Conservation (phyloP, 805 yeast genomes). For the Barnettozyma siamensis region DNA sequence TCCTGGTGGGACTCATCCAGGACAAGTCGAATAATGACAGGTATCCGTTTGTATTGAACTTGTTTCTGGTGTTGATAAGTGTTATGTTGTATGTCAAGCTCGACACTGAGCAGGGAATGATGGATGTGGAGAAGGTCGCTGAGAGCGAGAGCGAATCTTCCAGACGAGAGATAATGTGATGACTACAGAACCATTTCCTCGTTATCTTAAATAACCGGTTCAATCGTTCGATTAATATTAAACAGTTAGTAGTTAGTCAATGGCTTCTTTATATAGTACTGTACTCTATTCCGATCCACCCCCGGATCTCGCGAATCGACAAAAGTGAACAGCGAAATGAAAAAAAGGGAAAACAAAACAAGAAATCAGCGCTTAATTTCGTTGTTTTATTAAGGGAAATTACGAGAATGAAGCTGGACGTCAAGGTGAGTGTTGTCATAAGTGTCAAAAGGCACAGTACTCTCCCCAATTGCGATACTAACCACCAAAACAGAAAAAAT, state of each 20-base stretch:
- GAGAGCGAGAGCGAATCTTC: too few species aligned
- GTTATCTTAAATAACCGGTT: too few species aligned
- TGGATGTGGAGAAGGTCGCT: conserved; percentile 13
- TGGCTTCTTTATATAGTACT: too few species aligned
- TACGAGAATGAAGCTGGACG: conserved; percentile 24
- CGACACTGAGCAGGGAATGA: conserved; percentile 31
- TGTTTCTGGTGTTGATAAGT: conserved; percentile 27
- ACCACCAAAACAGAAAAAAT: conserved; percentile 56
- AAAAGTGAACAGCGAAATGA: conserved; percentile 5
- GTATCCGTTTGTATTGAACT: conserved; percentile 33
- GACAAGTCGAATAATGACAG: conserved; percentile 34
- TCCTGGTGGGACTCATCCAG: conserved; percentile 35
- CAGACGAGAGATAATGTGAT: too few species aligned
- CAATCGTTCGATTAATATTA: too few species aligned
- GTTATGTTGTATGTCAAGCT: conserved; percentile 23
- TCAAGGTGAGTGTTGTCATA: conserved; percentile 23
- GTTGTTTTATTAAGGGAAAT: too few species aligned
- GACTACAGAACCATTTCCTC: too few species aligned
- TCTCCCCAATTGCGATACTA: too few species aligned
- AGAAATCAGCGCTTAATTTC: background rate
- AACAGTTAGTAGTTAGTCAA: too few species aligned
- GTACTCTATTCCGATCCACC: too few species aligned
- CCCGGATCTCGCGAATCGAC: background rate
- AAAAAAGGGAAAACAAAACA: conserved; percentile 6
- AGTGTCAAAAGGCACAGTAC: too few species aligned